phyloP scores from a whole-genome alignment of 2,329 filamentous ascomycete genomes.

The Zalaria sp. region DNA sequence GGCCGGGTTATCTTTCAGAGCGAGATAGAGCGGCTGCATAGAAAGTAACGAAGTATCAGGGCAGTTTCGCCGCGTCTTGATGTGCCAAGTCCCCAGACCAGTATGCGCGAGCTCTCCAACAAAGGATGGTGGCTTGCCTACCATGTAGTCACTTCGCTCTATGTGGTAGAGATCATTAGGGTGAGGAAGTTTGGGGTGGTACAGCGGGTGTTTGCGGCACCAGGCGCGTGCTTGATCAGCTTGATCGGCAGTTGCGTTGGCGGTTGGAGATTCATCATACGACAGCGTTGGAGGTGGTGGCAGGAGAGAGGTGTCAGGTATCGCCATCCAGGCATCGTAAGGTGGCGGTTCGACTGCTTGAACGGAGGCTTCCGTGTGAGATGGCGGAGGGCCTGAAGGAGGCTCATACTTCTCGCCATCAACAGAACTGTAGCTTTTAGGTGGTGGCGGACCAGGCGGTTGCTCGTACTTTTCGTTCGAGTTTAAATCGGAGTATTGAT shows the following conservation, averaged over 20 bases:
- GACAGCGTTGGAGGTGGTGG: slow-evolving; percentile 58
- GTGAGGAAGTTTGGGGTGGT: slow-evolving; percentile 30
- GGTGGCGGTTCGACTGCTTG: slow-evolving; percentile 33
- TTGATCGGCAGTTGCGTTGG: slow-evolving; percentile 53
- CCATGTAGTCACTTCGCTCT: slow-evolving; percentile 21
- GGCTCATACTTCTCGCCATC: slow-evolving; percentile 15
- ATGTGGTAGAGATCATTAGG: slow-evolving; percentile 1
- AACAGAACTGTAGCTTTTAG: not conserved
- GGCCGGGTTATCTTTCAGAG: slow-evolving; percentile 39
- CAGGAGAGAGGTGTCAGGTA: slow-evolving; percentile 59
- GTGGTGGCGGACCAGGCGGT: slow-evolving; percentile 17
- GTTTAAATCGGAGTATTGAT: slow-evolving; percentile 12
- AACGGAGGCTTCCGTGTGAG: slow-evolving; percentile 3
- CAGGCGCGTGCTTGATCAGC: slow-evolving; percentile 52
- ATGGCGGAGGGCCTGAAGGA: slow-evolving; percentile 22
- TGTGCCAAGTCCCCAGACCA: slow-evolving; percentile 35
- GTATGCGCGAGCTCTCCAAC: slow-evolving; percentile 27
- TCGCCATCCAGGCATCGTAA: slow-evolving; percentile 59
- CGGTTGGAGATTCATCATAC: slow-evolving; percentile 50
- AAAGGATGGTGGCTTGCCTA: slow-evolving; percentile 33
- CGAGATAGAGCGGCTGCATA: slow-evolving; percentile 55
- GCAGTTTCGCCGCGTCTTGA: slow-evolving; percentile 22
- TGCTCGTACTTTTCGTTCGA: slow-evolving; percentile 10
- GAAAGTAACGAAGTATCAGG: slow-evolving; percentile 52
- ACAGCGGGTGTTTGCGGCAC: slow-evolving; percentile 48